These are phyloP conservation scores for Inosperma sp. DNA, from an alignment of 768 basidiomycete genomes.

Conservation along the genomic window DNA sequence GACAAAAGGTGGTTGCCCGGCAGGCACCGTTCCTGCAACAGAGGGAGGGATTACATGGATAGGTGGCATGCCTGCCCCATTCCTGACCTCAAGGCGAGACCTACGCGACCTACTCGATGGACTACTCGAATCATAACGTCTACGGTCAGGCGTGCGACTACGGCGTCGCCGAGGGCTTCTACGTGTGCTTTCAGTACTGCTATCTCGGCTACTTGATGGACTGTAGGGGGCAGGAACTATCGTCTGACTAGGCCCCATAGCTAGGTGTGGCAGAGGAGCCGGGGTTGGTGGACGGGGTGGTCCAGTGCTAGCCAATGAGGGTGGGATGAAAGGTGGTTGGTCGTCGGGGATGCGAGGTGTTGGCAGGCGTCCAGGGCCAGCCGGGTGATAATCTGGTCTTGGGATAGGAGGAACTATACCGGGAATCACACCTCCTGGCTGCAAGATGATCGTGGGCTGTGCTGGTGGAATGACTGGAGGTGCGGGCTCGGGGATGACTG, in stretches of 20 bases:
- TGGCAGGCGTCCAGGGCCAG: conserved; percentile 7
- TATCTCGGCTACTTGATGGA: conserved; percentile 14
- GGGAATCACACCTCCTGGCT: background rate
- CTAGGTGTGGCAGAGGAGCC: conserved; percentile 14
- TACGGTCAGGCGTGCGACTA: conserved; percentile 11
- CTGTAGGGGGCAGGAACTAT: conserved; percentile 13
- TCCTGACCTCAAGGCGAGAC: conserved; percentile 14
- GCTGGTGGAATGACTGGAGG: too few relatives aligned
- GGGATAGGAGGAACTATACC: conserved; percentile 15
- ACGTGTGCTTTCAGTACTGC: conserved; percentile 2
- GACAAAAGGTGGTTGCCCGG: conserved; percentile 20
- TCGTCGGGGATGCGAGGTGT: background rate
- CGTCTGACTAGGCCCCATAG: conserved; percentile 10
- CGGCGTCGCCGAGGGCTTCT: conserved; percentile 5
- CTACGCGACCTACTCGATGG: too few relatives aligned
- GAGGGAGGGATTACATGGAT: conserved; percentile 18
- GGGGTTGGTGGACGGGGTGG: conserved; percentile 5
- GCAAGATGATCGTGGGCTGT: conserved; percentile 3
- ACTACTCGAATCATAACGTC: too few relatives aligned
- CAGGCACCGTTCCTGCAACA: conserved; percentile 5
- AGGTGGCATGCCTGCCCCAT: conserved; percentile 15
- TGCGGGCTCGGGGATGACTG: conserved; percentile 30
- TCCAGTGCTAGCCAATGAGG: background rate
- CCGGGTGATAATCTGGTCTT: conserved; percentile 11
- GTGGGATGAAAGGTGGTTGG: background rate